These are phyloP conservation scores for Botrytis medusae DNA, from an alignment of 2,329 filamentous ascomycete genomes.

Conservation along the genomic window DNA sequence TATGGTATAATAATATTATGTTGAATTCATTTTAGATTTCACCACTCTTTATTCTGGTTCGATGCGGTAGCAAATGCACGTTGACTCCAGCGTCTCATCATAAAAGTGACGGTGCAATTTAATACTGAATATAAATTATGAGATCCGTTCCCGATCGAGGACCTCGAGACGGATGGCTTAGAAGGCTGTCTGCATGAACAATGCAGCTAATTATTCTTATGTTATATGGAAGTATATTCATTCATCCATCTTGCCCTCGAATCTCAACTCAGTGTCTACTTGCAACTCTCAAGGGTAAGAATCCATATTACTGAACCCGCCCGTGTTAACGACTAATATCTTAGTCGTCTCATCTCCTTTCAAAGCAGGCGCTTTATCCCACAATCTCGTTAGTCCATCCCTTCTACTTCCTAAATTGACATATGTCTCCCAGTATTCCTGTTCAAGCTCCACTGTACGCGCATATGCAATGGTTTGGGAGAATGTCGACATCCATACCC, in stretches of 20 bases:
- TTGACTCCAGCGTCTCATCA: not conserved
- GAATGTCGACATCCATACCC: constrained; percentile 31
- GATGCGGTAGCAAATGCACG: not conserved
- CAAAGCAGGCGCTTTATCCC: constrained; percentile 23
- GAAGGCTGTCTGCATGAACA: not conserved
- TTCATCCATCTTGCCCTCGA: not conserved
- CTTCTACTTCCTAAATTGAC: constrained; percentile 28
- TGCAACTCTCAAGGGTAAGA: constrained; percentile 26
- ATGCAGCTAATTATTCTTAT: not conserved
- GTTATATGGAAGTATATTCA: not conserved
- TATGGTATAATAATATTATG: not conserved
- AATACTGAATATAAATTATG: not conserved
- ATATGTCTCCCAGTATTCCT: constrained; percentile 29
- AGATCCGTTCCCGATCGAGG: not conserved
- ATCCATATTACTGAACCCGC: constrained; percentile 30
- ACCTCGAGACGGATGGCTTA: not conserved
- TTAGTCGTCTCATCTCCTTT: constrained; percentile 30
- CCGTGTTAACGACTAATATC: constrained; percentile 30
- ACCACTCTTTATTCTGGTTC: not conserved
- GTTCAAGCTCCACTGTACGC: constrained; percentile 25
- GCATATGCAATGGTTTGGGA: constrained; percentile 31
- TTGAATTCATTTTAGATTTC: not conserved
- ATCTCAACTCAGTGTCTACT: not conserved
- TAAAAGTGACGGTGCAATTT: not conserved
- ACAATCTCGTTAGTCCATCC: constrained; percentile 8